These are phyloP conservation scores for Hyphodiscus sp. DNA, from an alignment of 2,329 filamentous ascomycete species.

Conservation along the genomic window DNA sequence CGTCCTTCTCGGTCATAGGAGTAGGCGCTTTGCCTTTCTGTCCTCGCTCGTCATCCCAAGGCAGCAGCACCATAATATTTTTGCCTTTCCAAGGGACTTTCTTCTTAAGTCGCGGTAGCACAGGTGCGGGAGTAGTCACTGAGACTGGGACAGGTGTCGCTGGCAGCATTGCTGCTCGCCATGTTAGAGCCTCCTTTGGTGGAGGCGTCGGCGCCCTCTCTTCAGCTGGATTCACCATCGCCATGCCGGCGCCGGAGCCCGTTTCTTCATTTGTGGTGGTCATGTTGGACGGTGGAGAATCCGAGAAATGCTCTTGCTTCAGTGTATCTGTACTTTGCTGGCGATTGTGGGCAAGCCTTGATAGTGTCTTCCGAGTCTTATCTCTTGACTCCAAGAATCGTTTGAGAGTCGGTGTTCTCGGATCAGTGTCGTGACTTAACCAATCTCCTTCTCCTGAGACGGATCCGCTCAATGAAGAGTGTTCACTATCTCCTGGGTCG, in stretches of 20 bases:
- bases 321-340: constrained; percentile 30
- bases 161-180: constrained; percentile 19
- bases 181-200: constrained; percentile 22
- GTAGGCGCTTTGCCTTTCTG: constrained; percentile 45
- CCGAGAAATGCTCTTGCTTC: constrained; percentile 26
- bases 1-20: constrained; percentile 50
- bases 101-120: constrained; percentile 57
- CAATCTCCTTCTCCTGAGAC: constrained; percentile 43
- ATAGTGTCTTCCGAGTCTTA: constrained; percentile 10
- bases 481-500: constrained; percentile 64
- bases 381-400: constrained; percentile 22
- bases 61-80: constrained; percentile 64
- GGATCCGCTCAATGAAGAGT: constrained; percentile 67
- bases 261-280: constrained; percentile 17
- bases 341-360: constrained; percentile 26
- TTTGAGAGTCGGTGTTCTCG: constrained; percentile 29
- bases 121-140: constrained; percentile 28
- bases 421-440: constrained; percentile 40
- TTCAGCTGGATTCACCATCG: constrained; percentile 14
- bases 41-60: constrained; percentile 60
- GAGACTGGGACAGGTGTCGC: constrained; percentile 11
- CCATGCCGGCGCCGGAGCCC: constrained; percentile 12
- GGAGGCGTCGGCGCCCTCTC: constrained; percentile 36
- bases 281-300: constrained; percentile 18
- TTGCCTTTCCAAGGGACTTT: constrained; percentile 72